A percentile compares a stretch with the other conserved stretches of the same genome.
These are phyloP conservation scores for Hemileia vastatrix DNA, from an alignment of 1,284 basidiomycete genomes.

Conservation along the genomic window DNA sequence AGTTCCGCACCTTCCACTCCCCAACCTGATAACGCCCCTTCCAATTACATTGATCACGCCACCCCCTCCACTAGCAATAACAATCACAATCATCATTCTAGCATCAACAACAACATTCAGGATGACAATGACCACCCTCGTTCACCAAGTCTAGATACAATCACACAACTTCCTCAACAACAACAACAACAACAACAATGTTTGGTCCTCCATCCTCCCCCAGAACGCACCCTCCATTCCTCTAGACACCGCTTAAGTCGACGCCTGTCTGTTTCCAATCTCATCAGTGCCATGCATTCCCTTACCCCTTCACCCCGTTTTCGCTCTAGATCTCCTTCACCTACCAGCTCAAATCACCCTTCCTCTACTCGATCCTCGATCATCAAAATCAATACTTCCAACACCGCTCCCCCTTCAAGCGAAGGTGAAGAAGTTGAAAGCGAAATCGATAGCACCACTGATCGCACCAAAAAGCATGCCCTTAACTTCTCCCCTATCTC, in stretches of 20 bases:
- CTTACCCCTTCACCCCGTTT: constrained; percentile 7
- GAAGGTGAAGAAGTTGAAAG: constrained; percentile 2
- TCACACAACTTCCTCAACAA: not conserved
- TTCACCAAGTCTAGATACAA: not conserved
- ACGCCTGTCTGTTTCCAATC: constrained; percentile 10
- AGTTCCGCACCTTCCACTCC: not conserved
- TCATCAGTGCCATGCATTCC: constrained; percentile 3
- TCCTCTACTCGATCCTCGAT: not conserved
- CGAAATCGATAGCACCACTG: no score
- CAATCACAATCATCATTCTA: not conserved
- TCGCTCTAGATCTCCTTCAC: not conserved
- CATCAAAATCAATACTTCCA: constrained; percentile 1
- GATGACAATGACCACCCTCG: no score
- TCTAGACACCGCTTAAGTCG: not conserved
- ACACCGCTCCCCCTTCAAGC: not conserved
- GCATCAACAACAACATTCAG: not conserved
- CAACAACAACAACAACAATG: not conserved
- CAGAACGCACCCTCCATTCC: not conserved
- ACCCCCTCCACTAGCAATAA: constrained; percentile 2
- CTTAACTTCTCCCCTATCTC: no score
- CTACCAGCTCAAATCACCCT: not conserved
- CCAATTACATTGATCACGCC: not conserved
- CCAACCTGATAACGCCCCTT: not conserved
- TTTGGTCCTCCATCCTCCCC: not conserved
- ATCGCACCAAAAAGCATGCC: no score